Conservation (phyloP, 192 early-diverging fungal species). For the Backusella morwellensis region DNA sequence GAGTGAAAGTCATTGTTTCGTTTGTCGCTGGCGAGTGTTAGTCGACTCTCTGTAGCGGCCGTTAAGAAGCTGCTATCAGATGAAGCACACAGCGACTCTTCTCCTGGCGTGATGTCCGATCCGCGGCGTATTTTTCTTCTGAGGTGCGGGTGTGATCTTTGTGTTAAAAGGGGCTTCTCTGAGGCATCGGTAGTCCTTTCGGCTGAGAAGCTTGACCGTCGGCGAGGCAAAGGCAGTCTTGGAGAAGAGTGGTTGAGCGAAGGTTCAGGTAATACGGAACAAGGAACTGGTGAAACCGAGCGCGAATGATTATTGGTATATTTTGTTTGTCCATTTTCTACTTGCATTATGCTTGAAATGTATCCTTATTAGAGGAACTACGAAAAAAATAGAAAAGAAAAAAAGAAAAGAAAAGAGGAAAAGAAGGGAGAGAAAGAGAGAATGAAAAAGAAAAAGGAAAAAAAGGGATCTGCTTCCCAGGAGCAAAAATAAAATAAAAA, state of each 20-base stretch:
- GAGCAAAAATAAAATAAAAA: neutral
- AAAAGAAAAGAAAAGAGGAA: neutral
- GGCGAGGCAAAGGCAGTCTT: constrained; percentile 3
- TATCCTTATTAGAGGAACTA: constrained; percentile 2
- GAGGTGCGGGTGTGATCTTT: constrained; percentile 10
- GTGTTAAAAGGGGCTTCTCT: neutral
- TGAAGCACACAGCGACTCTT: neutral
- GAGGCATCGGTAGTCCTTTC: neutral
- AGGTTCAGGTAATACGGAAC: neutral
- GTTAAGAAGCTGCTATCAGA: constrained; percentile 18
- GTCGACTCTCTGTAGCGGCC: neutral
- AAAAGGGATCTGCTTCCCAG: constrained; percentile 1
- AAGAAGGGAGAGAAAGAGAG: neutral
- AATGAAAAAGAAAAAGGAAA: neutral
- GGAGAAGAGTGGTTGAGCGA: neutral
- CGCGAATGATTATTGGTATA: neutral
- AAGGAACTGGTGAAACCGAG: constrained; percentile 15
- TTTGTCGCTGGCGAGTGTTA: constrained; percentile 41
- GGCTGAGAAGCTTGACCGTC: constrained; percentile 4
- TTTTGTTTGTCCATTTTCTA: constrained; percentile 3
- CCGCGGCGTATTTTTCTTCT: neutral
- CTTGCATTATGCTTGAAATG: neutral
- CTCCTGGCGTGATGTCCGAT: neutral
- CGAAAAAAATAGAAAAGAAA: neutral
- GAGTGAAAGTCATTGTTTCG: constrained; percentile 53